A percentile compares a stretch with the other conserved stretches of the same genome.
Evolutionary conservation across 805 yeast species (phyloP).

Genomic region (Kregervanrija fluxuum): DNA sequence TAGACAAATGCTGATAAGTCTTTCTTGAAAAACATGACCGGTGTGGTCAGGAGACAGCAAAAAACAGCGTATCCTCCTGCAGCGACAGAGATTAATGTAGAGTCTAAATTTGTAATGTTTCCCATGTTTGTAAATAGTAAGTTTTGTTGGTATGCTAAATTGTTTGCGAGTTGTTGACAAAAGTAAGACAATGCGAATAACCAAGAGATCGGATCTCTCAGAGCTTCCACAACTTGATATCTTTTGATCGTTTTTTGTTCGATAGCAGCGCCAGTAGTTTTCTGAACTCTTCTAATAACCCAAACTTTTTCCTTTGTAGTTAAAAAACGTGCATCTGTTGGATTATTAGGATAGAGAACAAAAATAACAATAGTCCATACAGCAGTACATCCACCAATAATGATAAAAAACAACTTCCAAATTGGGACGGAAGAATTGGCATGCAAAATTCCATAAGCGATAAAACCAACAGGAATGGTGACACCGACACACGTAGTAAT

Average conservation of each 20-base stretch:
- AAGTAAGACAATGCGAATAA: conserved; percentile 34
- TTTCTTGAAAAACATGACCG: conserved; percentile 25
- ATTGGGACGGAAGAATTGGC: conserved; percentile 21
- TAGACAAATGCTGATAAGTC: conserved; percentile 30
- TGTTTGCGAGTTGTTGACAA: conserved; percentile 44
- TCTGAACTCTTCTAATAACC: conserved; percentile 37
- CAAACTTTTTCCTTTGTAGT: conserved; percentile 42
- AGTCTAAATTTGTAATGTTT: conserved; percentile 31
- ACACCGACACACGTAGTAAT: conserved; percentile 43
- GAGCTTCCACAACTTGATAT: conserved; percentile 40
- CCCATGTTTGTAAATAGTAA: conserved; percentile 39
- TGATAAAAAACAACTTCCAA: conserved; percentile 54
- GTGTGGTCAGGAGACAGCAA: conserved; percentile 32
- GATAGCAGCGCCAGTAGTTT: conserved; percentile 31
- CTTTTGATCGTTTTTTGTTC: conserved; percentile 41
- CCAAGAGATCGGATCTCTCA: conserved; percentile 45
- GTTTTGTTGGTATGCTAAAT: conserved; percentile 46
- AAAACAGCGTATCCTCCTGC: conserved; percentile 41
- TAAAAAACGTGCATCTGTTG: conserved; percentile 43
- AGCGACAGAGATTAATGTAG: conserved; percentile 49
- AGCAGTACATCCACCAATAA: conserved; percentile 50
- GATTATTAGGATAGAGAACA: conserved; percentile 48
- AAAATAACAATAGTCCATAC: conserved; percentile 28
- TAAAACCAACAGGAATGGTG: conserved; percentile 35
- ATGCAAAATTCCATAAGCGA: conserved; percentile 32